Conservation (phyloP, 805 yeast genomes). For the Cyberlindnera maclurae region DNA sequence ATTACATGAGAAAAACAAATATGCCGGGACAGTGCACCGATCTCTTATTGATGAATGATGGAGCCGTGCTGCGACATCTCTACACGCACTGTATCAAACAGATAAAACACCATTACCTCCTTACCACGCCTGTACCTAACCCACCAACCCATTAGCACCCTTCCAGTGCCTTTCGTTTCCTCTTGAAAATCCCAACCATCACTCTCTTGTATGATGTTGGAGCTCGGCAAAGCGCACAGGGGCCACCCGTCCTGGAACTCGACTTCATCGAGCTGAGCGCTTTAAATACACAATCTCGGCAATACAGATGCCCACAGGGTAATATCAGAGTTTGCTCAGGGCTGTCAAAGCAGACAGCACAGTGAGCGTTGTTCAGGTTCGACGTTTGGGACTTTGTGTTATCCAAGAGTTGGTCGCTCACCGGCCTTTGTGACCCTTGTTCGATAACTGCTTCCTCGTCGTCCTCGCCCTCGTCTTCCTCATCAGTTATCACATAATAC, state of each 20-base stretch:
- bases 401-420: constrained; percentile 25
- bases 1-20: too few relatives aligned
- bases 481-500: constrained; percentile 17
- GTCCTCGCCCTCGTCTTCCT: constrained; percentile 15
- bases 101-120: not conserved
- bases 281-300: constrained; percentile 47
- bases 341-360: constrained; percentile 52
- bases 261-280: constrained; percentile 30
- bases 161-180: constrained; percentile 17
- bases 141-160: constrained; percentile 1
- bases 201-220: constrained; percentile 27
- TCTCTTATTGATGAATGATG: too few relatives aligned
- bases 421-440: constrained; percentile 24
- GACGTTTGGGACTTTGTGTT: constrained; percentile 8
- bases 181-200: constrained; percentile 27
- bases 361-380: constrained; percentile 21
- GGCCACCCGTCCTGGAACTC: constrained; percentile 26
- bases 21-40: too few relatives aligned
- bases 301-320: constrained; percentile 54
- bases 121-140: not conserved
- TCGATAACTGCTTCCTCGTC: constrained; percentile 2
- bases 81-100: too few relatives aligned
- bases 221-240: constrained; percentile 38
- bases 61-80: too few relatives aligned
- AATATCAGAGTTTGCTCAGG: constrained; percentile 41